These are phyloP conservation scores for Penicillium oxalicum DNA, from an alignment of 2,329 filamentous ascomycete species.

Conservation along the genomic window DNA sequence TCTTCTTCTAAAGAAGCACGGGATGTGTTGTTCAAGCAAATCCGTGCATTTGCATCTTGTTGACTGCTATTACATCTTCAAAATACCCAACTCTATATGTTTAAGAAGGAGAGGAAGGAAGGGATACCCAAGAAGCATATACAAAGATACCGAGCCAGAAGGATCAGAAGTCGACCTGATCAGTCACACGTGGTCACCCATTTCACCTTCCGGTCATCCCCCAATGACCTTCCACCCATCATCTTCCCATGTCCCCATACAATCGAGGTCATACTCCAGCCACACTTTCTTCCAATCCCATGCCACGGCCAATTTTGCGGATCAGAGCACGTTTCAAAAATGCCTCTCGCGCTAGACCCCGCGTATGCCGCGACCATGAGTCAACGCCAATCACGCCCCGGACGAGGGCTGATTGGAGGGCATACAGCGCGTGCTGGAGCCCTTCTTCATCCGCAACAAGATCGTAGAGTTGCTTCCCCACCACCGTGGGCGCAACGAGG, in stretches of 20 bases:
- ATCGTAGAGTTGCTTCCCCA: constrained; percentile 85
- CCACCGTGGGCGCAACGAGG: constrained; percentile 86
- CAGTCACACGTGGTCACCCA: too few species aligned
- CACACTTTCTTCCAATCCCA: constrained; percentile 36
- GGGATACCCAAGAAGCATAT: too few species aligned
- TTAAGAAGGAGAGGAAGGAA: too few species aligned
- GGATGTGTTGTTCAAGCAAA: too few species aligned
- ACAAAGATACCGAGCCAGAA: too few species aligned
- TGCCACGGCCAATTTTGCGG: constrained; percentile 41
- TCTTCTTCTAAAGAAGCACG: too few species aligned
- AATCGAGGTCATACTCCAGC: background rate
- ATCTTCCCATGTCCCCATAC: background rate
- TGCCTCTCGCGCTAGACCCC: constrained; percentile 44
- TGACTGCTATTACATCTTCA: too few species aligned
- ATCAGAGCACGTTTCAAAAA: constrained; percentile 44
- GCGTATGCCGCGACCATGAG: constrained; percentile 43
- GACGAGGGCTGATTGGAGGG: constrained; percentile 41
- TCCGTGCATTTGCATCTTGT: too few species aligned
- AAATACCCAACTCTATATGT: too few species aligned
- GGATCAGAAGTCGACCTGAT: too few species aligned
- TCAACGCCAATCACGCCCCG: constrained; percentile 42
- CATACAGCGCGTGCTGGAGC: constrained; percentile 79
- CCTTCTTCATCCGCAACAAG: constrained; percentile 84
- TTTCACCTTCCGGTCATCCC: too few species aligned
- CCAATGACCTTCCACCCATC: too few species aligned